Percentiles rank a stretch among this genome's conserved stretches.
phyloP scores from a whole-genome alignment of 2,329 filamentous ascomycete species.

The Lachnellula occidentalis region DNA sequence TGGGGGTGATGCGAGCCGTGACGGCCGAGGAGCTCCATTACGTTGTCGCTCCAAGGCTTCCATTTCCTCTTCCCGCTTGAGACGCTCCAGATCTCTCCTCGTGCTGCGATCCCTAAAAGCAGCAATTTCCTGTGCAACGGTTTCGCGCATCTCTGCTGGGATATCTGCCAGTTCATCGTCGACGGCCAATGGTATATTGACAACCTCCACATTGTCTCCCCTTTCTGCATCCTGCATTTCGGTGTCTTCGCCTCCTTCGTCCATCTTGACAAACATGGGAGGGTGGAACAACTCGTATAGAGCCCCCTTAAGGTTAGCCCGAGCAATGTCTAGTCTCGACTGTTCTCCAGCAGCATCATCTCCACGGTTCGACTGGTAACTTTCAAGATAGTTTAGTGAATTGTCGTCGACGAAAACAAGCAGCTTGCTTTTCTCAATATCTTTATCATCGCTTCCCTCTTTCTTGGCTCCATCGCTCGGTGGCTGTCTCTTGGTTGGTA shows the following conservation, averaged over 20 bases:
- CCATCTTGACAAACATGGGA: conserved; percentile 37
- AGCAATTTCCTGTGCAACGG: conserved; percentile 87
- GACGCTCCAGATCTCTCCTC: conserved; percentile 78
- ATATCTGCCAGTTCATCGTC: conserved; percentile 96
- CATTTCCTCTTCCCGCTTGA: conserved; percentile 85
- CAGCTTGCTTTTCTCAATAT: conserved; percentile 61
- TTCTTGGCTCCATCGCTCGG: conserved; percentile 39
- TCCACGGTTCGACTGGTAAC: conserved; percentile 63
- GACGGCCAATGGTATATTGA: conserved; percentile 79
- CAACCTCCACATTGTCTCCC: conserved; percentile 70
- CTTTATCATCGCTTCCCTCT: conserved; percentile 37
- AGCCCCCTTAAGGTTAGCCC: conserved; percentile 60
- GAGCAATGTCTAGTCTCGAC: conserved; percentile 64
- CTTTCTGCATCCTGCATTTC: conserved; percentile 59
- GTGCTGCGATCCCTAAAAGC: conserved; percentile 91
- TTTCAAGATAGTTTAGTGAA: conserved; percentile 78
- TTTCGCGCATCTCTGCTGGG: conserved; percentile 91
- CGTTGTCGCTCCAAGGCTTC: conserved; percentile 78
- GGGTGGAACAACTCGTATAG: conserved; percentile 71
- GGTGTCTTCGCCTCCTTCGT: conserved; percentile 62
- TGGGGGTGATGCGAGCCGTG: conserved; percentile 66
- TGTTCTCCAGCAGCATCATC: conserved; percentile 58
- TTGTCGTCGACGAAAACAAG: conserved; percentile 75
- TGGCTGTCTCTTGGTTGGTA: conserved; percentile 72
- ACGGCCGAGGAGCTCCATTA: conserved; percentile 59